Conservation (phyloP, 176 grass and related monocot species). For the Hsuehochloa calcarea region DNA sequence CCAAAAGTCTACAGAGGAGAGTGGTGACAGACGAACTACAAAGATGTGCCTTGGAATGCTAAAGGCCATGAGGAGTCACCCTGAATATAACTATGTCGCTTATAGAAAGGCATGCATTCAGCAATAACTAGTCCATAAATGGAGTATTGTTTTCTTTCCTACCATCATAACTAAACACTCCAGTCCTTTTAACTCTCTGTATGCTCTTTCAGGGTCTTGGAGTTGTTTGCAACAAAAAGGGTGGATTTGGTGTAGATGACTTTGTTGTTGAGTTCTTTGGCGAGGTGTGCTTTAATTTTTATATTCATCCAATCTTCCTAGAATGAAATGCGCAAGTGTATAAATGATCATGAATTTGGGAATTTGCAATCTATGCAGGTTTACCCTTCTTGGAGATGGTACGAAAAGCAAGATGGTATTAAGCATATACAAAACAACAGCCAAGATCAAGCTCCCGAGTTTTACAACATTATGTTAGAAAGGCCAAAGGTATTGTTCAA, state of each 20-base stretch:
- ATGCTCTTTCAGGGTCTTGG: constrained; percentile 82
- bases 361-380: constrained; percentile 60
- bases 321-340: not conserved
- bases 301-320: not conserved
- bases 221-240: constrained; percentile 93
- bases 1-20: constrained; percentile 68
- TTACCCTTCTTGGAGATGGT: constrained; percentile 99
- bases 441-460: constrained; percentile 92
- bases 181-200: constrained; percentile 11
- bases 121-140: not conserved
- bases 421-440: constrained; percentile 89
- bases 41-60: constrained; percentile 81
- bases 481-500: constrained; percentile 73
- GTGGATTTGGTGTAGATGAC: constrained; percentile 84
- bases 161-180: not conserved
- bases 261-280: constrained; percentile 98
- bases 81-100: constrained; percentile 90
- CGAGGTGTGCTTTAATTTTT: constrained; percentile 60
- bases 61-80: constrained; percentile 63
- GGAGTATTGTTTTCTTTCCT: constrained; percentile 12
- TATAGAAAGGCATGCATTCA: constrained; percentile 82
- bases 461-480: constrained; percentile 99
- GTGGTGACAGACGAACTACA: constrained; percentile 46
- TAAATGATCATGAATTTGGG: constrained; percentile 6
- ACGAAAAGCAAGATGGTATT: constrained; percentile 97